Evolutionary conservation across 371 early-diverging fungal genomes (phyloP), one percentile per base, ranked within the genome.

Genomic region (Apophysomyces elegans): DNA sequence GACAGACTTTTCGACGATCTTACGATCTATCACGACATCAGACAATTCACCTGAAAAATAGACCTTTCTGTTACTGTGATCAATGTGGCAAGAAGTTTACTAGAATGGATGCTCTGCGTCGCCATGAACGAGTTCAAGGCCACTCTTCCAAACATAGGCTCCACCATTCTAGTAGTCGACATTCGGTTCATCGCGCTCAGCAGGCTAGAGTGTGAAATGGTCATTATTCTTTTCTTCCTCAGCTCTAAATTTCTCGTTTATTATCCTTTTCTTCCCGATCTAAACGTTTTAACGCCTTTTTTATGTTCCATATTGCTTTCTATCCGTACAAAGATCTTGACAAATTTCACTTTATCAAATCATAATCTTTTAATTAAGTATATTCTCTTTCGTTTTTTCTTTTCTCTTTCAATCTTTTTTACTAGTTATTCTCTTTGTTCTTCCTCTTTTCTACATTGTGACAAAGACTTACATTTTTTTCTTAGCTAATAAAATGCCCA

Each of bases 61-160:
- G 82, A 37, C 77, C 79, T 0, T 77, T 79, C 58, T 81, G 74
- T 50, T 74, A 74, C 39, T 81, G 82, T 39, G 61, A 73, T 32
- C 70, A 72, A 58, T 81, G 82, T 64, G 77, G 79, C 45, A 81
- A 78, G 65, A 75, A 70, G 44, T 81, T 81, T 59, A 81, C 82
- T 39, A 59, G 82, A 7, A 78, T 77, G 75, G 82, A 81, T 73
- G 82, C 82, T 2, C 44, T 81, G n/a, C 70, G 82, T 44, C 70
- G 82, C 35, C 82, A 81, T 67, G 82, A 81, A 65, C 63, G 79
- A 36, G 77, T 79, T 6, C 82, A 81, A 56, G 74, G 77, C 2
- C 82, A 81, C 60, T 41, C 71, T 50, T 50, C 54, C 18, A 50
- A 50, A 21, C 54, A 50, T 21, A n/a, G 54, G 21, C 54, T 50